phyloP scores from a whole-genome alignment of 176 grass and related monocot genomes.

The Leersia perrieri region DNA sequence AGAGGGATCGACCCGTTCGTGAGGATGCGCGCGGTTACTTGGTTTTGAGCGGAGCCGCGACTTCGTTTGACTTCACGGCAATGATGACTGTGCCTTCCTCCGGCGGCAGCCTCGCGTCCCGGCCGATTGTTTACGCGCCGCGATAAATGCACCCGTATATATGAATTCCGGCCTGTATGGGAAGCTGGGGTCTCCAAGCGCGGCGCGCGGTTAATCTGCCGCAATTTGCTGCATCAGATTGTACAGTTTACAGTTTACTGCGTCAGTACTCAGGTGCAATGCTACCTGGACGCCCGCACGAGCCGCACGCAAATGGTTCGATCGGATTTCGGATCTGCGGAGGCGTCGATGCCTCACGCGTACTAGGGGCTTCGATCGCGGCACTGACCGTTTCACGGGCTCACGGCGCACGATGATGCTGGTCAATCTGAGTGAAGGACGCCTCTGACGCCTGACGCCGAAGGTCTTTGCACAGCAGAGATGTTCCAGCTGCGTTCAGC shows the following conservation, averaged over 20 bases:
- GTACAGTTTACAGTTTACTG: slow-evolving; percentile 1
- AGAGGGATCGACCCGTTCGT: slow-evolving; percentile 3
- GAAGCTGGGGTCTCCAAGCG: background rate
- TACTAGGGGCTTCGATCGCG: slow-evolving; percentile 16
- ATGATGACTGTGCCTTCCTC: slow-evolving; percentile 4
- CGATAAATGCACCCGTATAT: slow-evolving; percentile 26
- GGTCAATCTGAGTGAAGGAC: background rate
- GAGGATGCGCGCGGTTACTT: slow-evolving; percentile 14
- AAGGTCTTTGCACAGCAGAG: background rate
- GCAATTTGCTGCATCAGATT: background rate
- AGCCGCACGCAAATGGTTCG: background rate
- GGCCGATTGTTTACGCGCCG: background rate
- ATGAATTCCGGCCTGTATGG: background rate
- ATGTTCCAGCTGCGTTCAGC: background rate
- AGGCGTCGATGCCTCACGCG: background rate
- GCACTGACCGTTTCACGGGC: slow-evolving; percentile 27
- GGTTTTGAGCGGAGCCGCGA: background rate
- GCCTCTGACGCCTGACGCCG: background rate
- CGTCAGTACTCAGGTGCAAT: slow-evolving; percentile 14
- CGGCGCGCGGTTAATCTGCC: background rate
- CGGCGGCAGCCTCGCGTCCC: slow-evolving; percentile 1
- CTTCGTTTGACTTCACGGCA: slow-evolving; percentile 33
- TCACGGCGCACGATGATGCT: background rate
- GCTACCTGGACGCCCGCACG: background rate
- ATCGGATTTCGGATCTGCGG: slow-evolving; percentile 15